Conservation (phyloP, 768 basidiomycete genomes). For the Infundibulicybe gibba region DNA sequence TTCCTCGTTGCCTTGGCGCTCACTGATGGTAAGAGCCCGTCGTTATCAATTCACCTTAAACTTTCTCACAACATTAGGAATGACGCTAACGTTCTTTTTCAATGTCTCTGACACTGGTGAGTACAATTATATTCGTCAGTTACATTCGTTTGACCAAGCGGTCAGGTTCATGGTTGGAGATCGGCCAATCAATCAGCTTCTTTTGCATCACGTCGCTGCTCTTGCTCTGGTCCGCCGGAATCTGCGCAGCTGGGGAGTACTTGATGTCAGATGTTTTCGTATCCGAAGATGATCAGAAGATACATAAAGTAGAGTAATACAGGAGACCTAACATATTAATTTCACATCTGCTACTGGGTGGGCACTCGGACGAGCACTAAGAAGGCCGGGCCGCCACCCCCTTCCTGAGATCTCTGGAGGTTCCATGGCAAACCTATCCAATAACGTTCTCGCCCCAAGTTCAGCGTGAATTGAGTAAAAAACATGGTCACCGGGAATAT, state of each 20-base stretch:
- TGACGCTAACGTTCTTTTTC: conserved; percentile 84
- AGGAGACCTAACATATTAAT: too few species aligned
- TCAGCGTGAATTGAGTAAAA: too few species aligned
- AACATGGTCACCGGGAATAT: too few species aligned
- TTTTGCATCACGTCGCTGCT: conserved; percentile 82
- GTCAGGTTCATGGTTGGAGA: conserved; percentile 83
- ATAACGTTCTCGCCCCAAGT: too few species aligned
- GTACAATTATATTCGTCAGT: conserved; percentile 2
- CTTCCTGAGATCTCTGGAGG: too few species aligned
- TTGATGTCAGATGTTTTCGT: conserved; percentile 49
- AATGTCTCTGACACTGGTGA: conserved; percentile 76
- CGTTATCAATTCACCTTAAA: not conserved
- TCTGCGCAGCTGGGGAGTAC: conserved; percentile 70
- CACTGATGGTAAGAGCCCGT: conserved; percentile 64
- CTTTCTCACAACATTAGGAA: conserved; percentile 39
- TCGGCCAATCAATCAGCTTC: conserved; percentile 85
- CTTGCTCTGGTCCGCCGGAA: conserved; percentile 74
- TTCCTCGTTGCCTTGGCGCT: conserved; percentile 75
- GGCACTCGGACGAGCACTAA: too few species aligned
- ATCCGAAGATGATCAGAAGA: too few species aligned
- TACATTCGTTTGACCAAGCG: not conserved
- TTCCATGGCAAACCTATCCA: too few species aligned
- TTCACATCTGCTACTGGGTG: too few species aligned
- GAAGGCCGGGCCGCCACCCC: too few species aligned
- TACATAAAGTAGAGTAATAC: too few species aligned